Evolutionary conservation across 169 alveolate species (phyloP), one percentile per base, ranked within the genome.

Genomic region (Theileria luwenshuni): DNA sequence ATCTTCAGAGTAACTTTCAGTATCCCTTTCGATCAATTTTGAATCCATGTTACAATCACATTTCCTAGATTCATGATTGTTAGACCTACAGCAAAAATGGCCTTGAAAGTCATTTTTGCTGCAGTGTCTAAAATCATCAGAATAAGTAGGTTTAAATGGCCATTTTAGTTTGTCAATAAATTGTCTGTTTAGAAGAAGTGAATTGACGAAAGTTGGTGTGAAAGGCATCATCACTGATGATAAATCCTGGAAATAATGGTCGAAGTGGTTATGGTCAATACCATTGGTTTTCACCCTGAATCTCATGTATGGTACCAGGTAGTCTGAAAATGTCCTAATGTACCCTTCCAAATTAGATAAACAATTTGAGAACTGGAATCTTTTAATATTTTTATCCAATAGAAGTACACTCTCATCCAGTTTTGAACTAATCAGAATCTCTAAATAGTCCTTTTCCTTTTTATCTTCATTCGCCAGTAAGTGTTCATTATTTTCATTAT

Each of bases 321-420:
- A 81, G 27, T 54, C 38, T 8, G 89, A 74, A 56, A 73, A 74
- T 1, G 60, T 41, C 38, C 23, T 19, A 0, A 79, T 73, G 23
- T 35, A 69, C 12, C 62, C 12, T 45, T 70, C 75, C 25, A 79
- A 27, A 17, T 25, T 2, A 25, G 43, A 49, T 17, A 72, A 3
- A 15, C 84, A 56, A n/a, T 23, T 61, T 17, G 63, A 43, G 21
- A 81, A 63, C 54, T 56, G 61, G 48, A 81, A 81, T 23, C 33
- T 3, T 41, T 33, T 54, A 10, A 74, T 61, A 23, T 17, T 19
- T 10, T 49, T 19, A 42, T 74, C 72, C 0, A 79, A 7, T 1
- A 23, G 41, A 32, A n/a, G 15, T 3, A 49, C 83, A n/a, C 23
- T 15, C 30, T 54, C 21, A 27, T 47, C 27, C 21, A 76, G 51